These are phyloP conservation scores for Scutellaria baicalensis DNA, from an alignment of 257 asterid genomes.

Conservation along the genomic window DNA sequence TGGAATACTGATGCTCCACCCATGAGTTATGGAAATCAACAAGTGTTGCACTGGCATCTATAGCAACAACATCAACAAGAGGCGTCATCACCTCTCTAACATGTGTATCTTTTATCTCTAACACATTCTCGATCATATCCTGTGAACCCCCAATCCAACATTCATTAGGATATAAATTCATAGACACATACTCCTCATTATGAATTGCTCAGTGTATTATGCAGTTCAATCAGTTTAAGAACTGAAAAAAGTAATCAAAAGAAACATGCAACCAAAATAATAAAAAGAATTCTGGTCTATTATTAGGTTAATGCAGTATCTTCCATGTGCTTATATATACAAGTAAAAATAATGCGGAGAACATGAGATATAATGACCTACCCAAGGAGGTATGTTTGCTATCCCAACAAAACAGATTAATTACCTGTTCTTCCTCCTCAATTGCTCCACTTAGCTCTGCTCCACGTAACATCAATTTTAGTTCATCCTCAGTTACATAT, in stretches of 20 bases:
- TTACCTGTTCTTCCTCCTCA: constrained; percentile 99
- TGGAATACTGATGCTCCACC: constrained; percentile 96
- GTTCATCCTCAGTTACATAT: constrained; percentile 96
- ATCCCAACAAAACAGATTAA: constrained; percentile 7
- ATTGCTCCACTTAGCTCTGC: constrained; percentile 99
- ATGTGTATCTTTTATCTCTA: constrained; percentile 97
- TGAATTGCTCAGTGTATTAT: not conserved
- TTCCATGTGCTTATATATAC: constrained; percentile 10
- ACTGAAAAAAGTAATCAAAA: not conserved
- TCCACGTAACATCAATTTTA: constrained; percentile 94
- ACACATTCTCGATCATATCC: constrained; percentile 98
- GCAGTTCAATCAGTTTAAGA: not conserved
- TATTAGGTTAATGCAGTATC: constrained; percentile 1
- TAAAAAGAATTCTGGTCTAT: not conserved
- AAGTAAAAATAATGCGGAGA: not conserved
- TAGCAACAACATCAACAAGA: constrained; percentile 93
- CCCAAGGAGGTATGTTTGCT: constrained; percentile 2
- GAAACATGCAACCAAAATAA: not conserved
- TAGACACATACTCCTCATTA: not conserved
- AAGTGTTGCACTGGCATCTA: constrained; percentile 83
- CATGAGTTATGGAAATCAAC: constrained; percentile 90
- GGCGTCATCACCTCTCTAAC: constrained; percentile 99
- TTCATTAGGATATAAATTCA: not conserved
- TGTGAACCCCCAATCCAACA: constrained; percentile 30
- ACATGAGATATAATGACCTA: constrained; percentile 5